Conservation (phyloP, 805 yeast genomes). For the Kodamaea leandrae region DNA sequence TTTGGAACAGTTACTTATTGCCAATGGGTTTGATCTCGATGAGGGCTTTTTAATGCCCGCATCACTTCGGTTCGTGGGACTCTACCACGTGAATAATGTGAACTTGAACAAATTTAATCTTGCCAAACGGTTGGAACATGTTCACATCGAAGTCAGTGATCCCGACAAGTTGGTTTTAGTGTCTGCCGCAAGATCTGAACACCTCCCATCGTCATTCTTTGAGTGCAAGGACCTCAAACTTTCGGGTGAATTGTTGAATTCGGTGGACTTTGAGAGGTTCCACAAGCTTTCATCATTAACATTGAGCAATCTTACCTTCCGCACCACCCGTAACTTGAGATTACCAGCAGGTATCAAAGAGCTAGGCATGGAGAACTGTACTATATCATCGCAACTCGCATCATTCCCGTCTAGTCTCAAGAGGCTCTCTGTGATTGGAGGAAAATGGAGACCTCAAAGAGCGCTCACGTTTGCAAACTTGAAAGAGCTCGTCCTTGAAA, state of each 20-base stretch:
- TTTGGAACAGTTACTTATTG: slow-evolving; percentile 7
- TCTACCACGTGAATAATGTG: slow-evolving; percentile 8
- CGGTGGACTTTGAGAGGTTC: slow-evolving; percentile 10
- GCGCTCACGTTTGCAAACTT: slow-evolving; percentile 8
- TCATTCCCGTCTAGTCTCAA: slow-evolving; percentile 9
- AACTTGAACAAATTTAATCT: slow-evolving; percentile 14
- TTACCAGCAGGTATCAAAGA: slow-evolving; percentile 7
- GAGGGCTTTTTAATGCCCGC: slow-evolving; percentile 9
- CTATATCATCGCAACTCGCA: slow-evolving; percentile 11
- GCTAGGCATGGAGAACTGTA: slow-evolving; percentile 11
- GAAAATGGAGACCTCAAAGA: slow-evolving; percentile 11
- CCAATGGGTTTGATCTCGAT: slow-evolving; percentile 13
- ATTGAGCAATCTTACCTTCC: slow-evolving; percentile 8
- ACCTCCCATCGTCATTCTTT: slow-evolving; percentile 7
- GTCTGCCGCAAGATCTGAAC: slow-evolving; percentile 8
- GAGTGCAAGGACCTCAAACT: slow-evolving; percentile 10
- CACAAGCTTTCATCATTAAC: slow-evolving; percentile 9
- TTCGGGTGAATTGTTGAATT: slow-evolving; percentile 7
- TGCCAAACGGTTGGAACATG: slow-evolving; percentile 10
- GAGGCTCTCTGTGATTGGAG: slow-evolving; percentile 9
- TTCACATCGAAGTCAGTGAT: slow-evolving; percentile 7
- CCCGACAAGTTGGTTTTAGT: slow-evolving; percentile 7
- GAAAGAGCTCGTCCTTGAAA: slow-evolving; percentile 10
- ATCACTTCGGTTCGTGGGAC: slow-evolving; percentile 7
- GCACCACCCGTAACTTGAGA: slow-evolving; percentile 7